Evolutionary conservation across 1,284 basidiomycete species (phyloP).

Genomic region (Ustilago shanxiensis): DNA sequence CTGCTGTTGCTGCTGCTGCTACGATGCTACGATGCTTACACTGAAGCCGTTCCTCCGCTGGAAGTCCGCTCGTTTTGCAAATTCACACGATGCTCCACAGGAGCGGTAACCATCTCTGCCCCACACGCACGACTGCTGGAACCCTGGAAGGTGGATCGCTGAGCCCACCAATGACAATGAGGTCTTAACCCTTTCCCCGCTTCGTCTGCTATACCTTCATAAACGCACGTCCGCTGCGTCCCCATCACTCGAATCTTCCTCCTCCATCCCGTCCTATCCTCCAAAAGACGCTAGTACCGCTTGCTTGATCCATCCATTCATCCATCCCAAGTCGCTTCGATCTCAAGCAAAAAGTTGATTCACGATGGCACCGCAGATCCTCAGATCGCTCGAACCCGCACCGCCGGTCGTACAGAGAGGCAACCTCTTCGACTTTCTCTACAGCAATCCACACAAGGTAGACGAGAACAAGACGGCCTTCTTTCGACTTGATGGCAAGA

Average conservation of each 20-base stretch:
- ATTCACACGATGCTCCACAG: neutral
- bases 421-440: conserved; percentile 59
- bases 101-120: neutral
- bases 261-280: neutral
- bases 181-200: neutral
- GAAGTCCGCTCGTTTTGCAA: neutral
- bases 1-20: no score
- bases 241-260: neutral
- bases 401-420: conserved; percentile 38
- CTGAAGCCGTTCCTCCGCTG: neutral
- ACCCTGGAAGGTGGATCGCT: neutral
- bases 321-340: neutral
- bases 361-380: conserved; percentile 55
- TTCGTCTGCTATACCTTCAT: neutral
- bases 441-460: conserved; percentile 58
- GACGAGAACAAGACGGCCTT: conserved; percentile 45
- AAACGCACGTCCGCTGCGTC: neutral
- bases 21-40: no score
- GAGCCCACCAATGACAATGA: neutral
- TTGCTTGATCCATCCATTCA: neutral
- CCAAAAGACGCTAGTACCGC: neutral
- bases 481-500: conserved; percentile 61
- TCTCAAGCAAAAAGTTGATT: neutral
- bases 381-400: conserved; percentile 39
- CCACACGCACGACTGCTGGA: neutral